A percentile compares a stretch with the other conserved stretches of the same genome.
phyloP scores from a whole-genome alignment of 2,329 filamentous ascomycete species.

The Colletotrichum sp. region DNA sequence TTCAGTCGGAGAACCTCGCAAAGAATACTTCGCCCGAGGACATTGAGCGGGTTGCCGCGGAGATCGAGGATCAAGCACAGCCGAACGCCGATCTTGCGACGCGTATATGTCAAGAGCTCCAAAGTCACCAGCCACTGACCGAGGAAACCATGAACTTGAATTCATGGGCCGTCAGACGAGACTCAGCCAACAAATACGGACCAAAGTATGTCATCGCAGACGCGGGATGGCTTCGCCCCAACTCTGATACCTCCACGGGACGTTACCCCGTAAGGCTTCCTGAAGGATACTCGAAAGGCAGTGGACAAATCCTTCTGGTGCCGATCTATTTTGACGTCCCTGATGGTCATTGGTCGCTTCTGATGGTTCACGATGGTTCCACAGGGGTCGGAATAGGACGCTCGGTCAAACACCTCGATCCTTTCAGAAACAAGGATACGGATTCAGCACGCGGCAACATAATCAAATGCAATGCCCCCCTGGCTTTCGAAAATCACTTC shows the following conservation, averaged over 20 bases:
- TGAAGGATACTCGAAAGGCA: background rate
- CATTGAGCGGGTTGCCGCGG: no score
- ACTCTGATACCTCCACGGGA: fast-evolving
- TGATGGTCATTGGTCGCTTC: background rate
- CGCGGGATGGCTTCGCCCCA: background rate
- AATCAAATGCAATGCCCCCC: background rate
- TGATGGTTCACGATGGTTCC: background rate
- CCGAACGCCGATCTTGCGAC: background rate
- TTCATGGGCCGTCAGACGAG: background rate
- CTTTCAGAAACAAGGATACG: background rate
- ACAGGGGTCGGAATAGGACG: background rate
- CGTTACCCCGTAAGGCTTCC: background rate
- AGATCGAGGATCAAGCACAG: background rate
- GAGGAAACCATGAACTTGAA: background rate
- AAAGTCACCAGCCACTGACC: background rate
- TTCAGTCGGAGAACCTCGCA: background rate
- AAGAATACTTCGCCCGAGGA: background rate
- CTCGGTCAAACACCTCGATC: background rate
- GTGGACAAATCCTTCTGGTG: background rate
- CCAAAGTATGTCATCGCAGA: background rate
- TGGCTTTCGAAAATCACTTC: background rate
- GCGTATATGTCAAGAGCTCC: background rate
- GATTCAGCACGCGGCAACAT: background rate
- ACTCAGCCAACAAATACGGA: background rate
- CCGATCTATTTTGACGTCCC: background rate